A percentile compares a stretch with the other conserved stretches of the same genome.
Evolutionary conservation across 805 yeast genomes (phyloP).

Genomic region (Teunomyces lycoperdinae): DNA sequence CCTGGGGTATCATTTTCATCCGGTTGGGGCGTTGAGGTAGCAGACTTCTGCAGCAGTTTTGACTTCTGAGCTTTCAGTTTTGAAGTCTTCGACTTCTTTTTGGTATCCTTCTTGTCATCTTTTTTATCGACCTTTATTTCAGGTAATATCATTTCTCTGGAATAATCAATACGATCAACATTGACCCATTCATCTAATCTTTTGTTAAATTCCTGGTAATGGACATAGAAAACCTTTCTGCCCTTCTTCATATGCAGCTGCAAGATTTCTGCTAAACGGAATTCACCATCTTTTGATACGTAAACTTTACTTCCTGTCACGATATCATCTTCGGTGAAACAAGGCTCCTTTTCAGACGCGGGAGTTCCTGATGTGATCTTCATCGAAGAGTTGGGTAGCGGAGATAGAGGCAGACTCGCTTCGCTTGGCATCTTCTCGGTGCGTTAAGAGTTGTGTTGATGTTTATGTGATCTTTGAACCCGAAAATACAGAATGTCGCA

Average conservation of each 20-base stretch:
- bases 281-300: slow-evolving; percentile 77
- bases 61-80: slow-evolving; percentile 23
- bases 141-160: slow-evolving; percentile 70
- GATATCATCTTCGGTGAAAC: slow-evolving; percentile 47
- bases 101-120: slow-evolving; percentile 38
- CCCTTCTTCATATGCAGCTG: slow-evolving; percentile 75
- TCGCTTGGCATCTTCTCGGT: not conserved
- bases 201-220: slow-evolving; percentile 90
- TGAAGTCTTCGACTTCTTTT: slow-evolving; percentile 23
- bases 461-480: not conserved
- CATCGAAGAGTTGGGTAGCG: not conserved
- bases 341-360: not conserved
- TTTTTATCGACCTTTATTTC: slow-evolving; percentile 52
- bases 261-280: slow-evolving; percentile 79
- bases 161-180: slow-evolving; percentile 65
- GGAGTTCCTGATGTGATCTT: not conserved
- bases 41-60: slow-evolving; percentile 14
- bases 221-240: slow-evolving; percentile 82
- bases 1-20: slow-evolving; percentile 29
- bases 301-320: slow-evolving; percentile 77
- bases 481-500: not conserved
- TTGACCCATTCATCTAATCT: slow-evolving; percentile 95
- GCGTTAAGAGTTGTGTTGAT: not conserved
- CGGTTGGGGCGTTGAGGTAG: slow-evolving; percentile 23
- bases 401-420: slow-evolving; percentile 2